Evolutionary conservation across 2,329 filamentous ascomycete genomes (phyloP), one percentile per base, ranked within the genome.

Genomic region (Penicillium hordei): DNA sequence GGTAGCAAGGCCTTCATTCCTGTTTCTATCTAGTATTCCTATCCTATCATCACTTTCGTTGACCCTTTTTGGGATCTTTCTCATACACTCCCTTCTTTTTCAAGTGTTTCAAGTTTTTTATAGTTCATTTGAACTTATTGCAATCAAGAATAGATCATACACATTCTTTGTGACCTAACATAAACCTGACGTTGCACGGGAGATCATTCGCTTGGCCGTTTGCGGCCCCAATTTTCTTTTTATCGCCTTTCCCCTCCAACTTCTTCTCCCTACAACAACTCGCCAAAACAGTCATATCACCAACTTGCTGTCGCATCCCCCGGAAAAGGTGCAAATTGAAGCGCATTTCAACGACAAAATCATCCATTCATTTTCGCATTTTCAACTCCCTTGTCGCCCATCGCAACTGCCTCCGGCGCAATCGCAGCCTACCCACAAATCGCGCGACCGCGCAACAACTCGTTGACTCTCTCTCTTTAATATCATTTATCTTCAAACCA

Each of bases 241-340:
- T 65, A 64, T 67, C 64, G 46, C 53, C 38, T 48, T 64, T 43
- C 57, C 64, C 61, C 61, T 57, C 63, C 62, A 60, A 65, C 44
- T 58, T 42, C 42, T 54, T 51, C 58, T 52, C 61, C 48, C 50
- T 53, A 62, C 61, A 52, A 5, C 31, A 58, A 56, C 65, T 58
- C 55, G 34, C 57, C 52, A 57, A 55, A 43, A 83, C 39, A 90
- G 89, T 75, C 81, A 83, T 68, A 82, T 85, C 10, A 75, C 79
- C 79, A 33, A 83, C 45, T 80, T 88, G 52, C 88, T 21, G 1
- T 86, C 65, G 70, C 67, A 67, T 67, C 58, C 23, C 48, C 62
- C 68, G 67, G 68, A 63, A 38, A 34, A 21, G 43, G 62, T 57
- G 57, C 25, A 61, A 52, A 45, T 53, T 6, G 55, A 68, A 68